phyloP scores from a whole-genome alignment of 768 basidiomycete species.

The Suillus subaureus region DNA sequence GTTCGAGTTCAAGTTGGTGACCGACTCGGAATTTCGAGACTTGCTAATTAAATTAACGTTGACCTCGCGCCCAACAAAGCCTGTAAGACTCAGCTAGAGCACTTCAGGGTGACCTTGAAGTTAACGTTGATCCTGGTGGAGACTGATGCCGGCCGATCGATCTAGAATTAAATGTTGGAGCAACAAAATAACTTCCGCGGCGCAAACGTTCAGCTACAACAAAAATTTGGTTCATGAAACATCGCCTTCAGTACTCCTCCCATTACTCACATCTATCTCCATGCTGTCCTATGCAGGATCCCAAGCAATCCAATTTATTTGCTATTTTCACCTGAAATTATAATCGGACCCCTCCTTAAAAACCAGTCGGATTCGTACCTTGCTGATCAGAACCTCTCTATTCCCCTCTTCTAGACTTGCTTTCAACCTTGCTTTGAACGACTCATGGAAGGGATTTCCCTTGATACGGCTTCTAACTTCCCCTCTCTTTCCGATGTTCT shows the following conservation, averaged over 20 bases:
- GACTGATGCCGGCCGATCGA: neutral
- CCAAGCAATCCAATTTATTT: constrained; percentile 3
- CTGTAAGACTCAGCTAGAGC: neutral
- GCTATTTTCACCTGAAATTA: constrained; percentile 14
- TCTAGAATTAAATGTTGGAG: neutral
- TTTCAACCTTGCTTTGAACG: constrained; percentile 2
- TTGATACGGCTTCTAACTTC: constrained; percentile 4
- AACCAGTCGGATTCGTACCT: constrained; percentile 12
- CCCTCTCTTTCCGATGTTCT: constrained; percentile 28
- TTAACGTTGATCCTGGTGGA: neutral
- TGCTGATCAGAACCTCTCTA: constrained; percentile 10
- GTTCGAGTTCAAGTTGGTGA: neutral
- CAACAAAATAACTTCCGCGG: neutral
- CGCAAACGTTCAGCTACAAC: neutral
- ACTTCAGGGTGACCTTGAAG: neutral
- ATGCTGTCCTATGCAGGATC: neutral
- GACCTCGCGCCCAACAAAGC: neutral
- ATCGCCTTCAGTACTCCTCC: neutral
- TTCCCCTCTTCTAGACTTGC: constrained; percentile 6
- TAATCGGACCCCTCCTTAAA: constrained; percentile 17
- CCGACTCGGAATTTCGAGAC: neutral
- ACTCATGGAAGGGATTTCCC: constrained; percentile 17
- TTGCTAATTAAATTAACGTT: neutral
- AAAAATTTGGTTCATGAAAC: neutral
- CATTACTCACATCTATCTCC: neutral